Conservation (phyloP, 2,329 filamentous ascomycete genomes). For the Tolypocladium paradoxum region DNA sequence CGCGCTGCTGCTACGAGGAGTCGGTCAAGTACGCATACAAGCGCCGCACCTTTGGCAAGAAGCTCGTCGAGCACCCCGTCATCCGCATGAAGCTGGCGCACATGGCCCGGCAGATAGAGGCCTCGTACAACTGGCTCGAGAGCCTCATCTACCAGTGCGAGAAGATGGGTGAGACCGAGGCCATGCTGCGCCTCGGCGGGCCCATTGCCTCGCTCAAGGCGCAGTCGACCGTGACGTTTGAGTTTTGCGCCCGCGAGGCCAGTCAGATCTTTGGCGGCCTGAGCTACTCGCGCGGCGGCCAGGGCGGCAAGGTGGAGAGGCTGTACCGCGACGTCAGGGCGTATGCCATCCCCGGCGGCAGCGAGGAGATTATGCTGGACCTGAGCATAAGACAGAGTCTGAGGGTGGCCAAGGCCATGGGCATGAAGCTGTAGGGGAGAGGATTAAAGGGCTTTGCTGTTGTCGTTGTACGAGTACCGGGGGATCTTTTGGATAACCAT, state of each 20-base stretch:
- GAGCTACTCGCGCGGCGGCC: slow-evolving; percentile 83
- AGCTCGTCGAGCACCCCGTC: slow-evolving; percentile 90
- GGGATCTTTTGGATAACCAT: neutral
- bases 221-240: slow-evolving; percentile 86
- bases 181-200: slow-evolving; percentile 90
- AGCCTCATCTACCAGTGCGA: slow-evolving; percentile 88
- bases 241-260: slow-evolving; percentile 94
- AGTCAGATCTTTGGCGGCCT: slow-evolving; percentile 95
- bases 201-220: slow-evolving; percentile 92
- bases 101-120: slow-evolving; percentile 97
- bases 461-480: neutral
- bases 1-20: slow-evolving; percentile 94
- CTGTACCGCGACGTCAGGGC: slow-evolving; percentile 91
- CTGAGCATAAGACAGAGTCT: slow-evolving; percentile 85
- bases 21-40: slow-evolving; percentile 95
- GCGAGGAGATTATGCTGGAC: slow-evolving; percentile 98
- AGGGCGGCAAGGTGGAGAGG: slow-evolving; percentile 90
- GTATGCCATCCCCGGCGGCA: slow-evolving; percentile 91
- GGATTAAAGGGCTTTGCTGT: neutral
- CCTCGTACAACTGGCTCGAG: slow-evolving; percentile 94
- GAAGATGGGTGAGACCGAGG: slow-evolving; percentile 87
- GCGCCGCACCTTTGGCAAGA: slow-evolving; percentile 92
- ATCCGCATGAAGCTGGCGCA: slow-evolving; percentile 96
- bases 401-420: slow-evolving; percentile 78
- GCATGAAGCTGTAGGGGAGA: slow-evolving; percentile 78